Percentiles rank a stretch among this genome's conserved stretches.
Conservation (phyloP, 225 moss, liverwort and hornwort genomes). For the Marchantia paleacea region DNA sequence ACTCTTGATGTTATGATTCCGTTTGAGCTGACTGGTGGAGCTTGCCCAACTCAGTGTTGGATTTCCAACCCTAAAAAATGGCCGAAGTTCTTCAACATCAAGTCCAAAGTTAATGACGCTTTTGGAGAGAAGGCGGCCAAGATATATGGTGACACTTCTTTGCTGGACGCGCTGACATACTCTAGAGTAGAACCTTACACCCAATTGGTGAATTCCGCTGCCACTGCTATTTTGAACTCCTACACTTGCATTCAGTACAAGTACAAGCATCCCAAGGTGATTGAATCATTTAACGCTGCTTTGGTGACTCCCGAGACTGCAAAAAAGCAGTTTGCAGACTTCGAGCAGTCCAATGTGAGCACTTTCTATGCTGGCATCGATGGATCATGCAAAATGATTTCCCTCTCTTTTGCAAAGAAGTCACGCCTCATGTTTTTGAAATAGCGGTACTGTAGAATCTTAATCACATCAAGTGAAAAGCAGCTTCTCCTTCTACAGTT, state of each 20-base stretch:
- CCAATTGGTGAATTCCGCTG: slow-evolving; percentile 25
- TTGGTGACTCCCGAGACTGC: slow-evolving; percentile 18
- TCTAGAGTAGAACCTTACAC: slow-evolving; percentile 39
- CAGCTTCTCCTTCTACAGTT: no score
- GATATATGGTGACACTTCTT: slow-evolving; percentile 31
- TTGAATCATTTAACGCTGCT: slow-evolving; percentile 28
- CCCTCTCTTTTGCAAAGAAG: no score
- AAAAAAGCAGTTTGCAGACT: slow-evolving; percentile 24
- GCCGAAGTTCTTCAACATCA: slow-evolving; percentile 41
- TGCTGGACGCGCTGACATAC: slow-evolving; percentile 36
- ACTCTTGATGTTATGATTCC: no score
- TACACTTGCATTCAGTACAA: no score
- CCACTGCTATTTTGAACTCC: no score
- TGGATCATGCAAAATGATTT: slow-evolving; percentile 23
- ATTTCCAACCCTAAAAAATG: no score
- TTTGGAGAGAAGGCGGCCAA: slow-evolving; percentile 30
- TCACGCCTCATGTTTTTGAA: no score
- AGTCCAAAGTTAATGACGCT: slow-evolving; percentile 32
- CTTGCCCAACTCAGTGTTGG: no score
- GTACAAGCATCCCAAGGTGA: no score
- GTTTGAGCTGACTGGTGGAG: no score
- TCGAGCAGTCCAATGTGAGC: slow-evolving; percentile 35
- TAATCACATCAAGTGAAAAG: no score
- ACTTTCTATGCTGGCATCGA: slow-evolving; percentile 13
- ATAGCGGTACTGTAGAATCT: no score